Base-by-base conservation (phyloP, 768 basidiomycete genomes). In the Mycena floridula region DNA sequence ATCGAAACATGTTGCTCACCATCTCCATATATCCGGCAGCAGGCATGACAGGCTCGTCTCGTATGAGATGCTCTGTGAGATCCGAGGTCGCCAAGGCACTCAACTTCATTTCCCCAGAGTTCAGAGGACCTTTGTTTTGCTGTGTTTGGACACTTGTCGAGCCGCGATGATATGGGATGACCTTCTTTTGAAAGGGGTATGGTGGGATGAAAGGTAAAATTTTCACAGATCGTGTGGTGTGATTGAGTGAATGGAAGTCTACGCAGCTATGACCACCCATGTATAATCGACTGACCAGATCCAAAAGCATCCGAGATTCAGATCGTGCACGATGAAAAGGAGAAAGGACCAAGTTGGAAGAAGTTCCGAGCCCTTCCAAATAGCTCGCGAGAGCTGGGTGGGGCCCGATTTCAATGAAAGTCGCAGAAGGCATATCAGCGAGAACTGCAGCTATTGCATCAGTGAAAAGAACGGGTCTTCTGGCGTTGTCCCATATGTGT, bases 401-500 rank as follows among this genome's bases (percentile, higher is more conserved):
- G 11, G 68, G 65, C 4, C 55, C 47, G 7, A 73, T 54, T 48
- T 72, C 70, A 12, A 72, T 46, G 45, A 67, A 67, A 12, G 54
- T 55, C 13, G 32, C 32, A 7, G 13, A 13, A 9, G 63, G 50
- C 6, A 50, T 44, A 18, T 18, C 4, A 3, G 58, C 59, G 20
- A 44, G 38, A 9, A 70, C 52, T 4, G 48, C 30, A 22, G 48
- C 28, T n/a, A 72, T 54, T 1, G 67, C 60, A 11, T 60, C 38
- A 1, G 52, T 49, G 50, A 75, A 75, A 7, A 49, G 51, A 3
- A 74, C 73, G 4, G 68, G 64, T 3, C 51, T 45, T 7, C 67
- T 60, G 6, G 61, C 56, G 45, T 64, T 67, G 35, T 55, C 27
- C 73, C 73, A 74, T 37, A 65, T 63, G 50, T 74, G 74, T 7